Evolutionary conservation across 208 protist species (phyloP).

Genomic region (Trypanosoma scelopori): DNA sequence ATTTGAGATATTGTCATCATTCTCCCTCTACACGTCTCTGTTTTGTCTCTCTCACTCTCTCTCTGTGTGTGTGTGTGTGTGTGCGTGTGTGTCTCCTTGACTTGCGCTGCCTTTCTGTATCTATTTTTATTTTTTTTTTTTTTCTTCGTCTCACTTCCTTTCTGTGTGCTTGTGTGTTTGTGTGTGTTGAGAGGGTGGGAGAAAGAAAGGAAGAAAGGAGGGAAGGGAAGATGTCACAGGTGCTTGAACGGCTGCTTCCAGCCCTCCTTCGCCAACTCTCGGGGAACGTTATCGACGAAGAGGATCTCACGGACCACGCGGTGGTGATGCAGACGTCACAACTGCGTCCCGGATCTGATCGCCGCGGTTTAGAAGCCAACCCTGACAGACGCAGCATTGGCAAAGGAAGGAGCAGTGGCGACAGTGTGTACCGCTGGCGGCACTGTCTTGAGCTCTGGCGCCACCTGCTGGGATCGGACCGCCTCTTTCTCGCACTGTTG

Average conservation of each 20-base stretch:
- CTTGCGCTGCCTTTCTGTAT: not conserved
- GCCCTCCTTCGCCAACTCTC: slow-evolving; percentile 44
- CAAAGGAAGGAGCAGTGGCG: not conserved
- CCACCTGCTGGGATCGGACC: slow-evolving; percentile 61
- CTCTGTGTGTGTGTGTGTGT: too few relatives aligned
- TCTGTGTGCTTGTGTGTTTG: slow-evolving; percentile 10
- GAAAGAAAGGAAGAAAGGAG: not conserved
- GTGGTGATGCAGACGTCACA: not conserved
- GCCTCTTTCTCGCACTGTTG: slow-evolving; percentile 61
- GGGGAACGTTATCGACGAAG: slow-evolving; percentile 3
- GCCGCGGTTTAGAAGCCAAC: not conserved
- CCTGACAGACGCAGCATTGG: not conserved
- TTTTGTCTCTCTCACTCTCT: too few relatives aligned
- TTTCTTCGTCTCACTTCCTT: not conserved
- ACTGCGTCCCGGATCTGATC: not conserved
- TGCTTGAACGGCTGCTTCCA: slow-evolving; percentile 48
- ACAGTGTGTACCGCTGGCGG: slow-evolving; percentile 51
- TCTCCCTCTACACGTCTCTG: too few relatives aligned
- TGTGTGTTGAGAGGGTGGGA: not conserved
- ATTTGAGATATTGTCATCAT: too few relatives aligned
- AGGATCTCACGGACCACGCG: not conserved
- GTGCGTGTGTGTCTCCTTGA: too few relatives aligned
- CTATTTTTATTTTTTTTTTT: slow-evolving; percentile 7
- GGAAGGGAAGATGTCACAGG: slow-evolving; percentile 20
- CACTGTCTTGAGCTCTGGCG: slow-evolving; percentile 60